Base-by-base conservation (phyloP, 306 rosid species). In the Cucurbita ficifolia region DNA sequence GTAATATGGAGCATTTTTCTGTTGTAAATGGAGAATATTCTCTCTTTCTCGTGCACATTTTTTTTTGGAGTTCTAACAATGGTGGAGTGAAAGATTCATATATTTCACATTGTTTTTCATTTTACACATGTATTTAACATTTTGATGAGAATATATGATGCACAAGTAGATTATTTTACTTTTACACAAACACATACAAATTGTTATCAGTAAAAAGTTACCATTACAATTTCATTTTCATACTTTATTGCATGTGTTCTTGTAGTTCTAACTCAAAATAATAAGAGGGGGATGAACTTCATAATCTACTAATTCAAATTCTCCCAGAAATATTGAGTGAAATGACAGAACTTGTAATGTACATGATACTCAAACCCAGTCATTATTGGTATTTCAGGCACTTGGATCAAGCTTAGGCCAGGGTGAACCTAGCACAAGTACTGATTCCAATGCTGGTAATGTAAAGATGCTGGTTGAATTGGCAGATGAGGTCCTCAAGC, bases 401-500 rank as follows among this genome's bases (percentile, higher is more conserved):
- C 88, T 83, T 72, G 97, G 97, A 60, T 84, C 97, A 10, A 95
- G 96, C 74, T 81, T 88, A 92, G 96, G 96, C 70, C 80, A 82
- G 57, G 87, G 90, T 73, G 97, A 90, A 54, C 81, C 89, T 73
- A 89, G 85, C 73, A 87, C 83, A 61, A 92, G 88, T 78, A 88
- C 90, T n/a, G 96, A 89, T 81, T 78, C 97, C 46, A 82, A 90
- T 80, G 80, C 91, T 8, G 75, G 82, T 77, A 91, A 95, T 78
- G 96, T 89, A 61, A 88, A 88, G 70, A 89, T 82, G 93, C 76
- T 95, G 76, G 75, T 85, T 53, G 92, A 89, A 77, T 50, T 84
- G 76, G 92, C 96, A 52, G 97, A 89, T 60, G 96, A 85, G 78
- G 89, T 89, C 92, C 84, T 95, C 76, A 91, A 95, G 83, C 99